phyloP scores from a whole-genome alignment of 2,329 filamentous ascomycete genomes.

The Monosporascus sp. region DNA sequence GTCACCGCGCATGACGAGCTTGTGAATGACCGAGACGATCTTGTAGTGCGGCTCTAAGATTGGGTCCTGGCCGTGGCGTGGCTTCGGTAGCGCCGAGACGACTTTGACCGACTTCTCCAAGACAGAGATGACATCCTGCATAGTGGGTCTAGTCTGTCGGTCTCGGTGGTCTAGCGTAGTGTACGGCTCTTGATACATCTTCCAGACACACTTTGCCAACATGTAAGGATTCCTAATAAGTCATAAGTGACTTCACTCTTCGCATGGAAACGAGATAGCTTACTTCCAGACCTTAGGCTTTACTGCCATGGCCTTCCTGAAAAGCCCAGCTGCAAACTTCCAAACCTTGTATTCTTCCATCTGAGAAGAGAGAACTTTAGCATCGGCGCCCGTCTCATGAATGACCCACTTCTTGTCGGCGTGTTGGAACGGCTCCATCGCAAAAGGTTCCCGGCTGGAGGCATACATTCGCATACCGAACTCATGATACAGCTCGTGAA shows the following conservation, averaged over 20 bases:
- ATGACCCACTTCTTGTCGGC: constrained; percentile 54
- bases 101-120: constrained; percentile 48
- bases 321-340: constrained; percentile 54
- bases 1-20: constrained; percentile 60
- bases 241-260: constrained; percentile 16
- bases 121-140: constrained; percentile 39
- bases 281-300: constrained; percentile 54
- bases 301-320: constrained; percentile 49
- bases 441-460: constrained; percentile 57
- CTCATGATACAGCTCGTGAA: constrained; percentile 55
- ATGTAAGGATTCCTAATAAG: constrained; percentile 48
- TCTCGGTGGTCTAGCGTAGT: constrained; percentile 41
- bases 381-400: constrained; percentile 41
- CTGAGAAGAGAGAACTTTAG: constrained; percentile 47
- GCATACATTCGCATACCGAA: constrained; percentile 59
- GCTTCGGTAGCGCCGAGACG: constrained; percentile 47
- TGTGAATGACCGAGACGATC: constrained; percentile 75
- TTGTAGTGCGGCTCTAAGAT: constrained; percentile 92
- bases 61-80: constrained; percentile 60
- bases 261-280: constrained; percentile 19
- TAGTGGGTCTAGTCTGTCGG: constrained; percentile 29
- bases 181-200: constrained; percentile 51
- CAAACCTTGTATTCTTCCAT: constrained; percentile 57
- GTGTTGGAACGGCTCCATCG: constrained; percentile 56
- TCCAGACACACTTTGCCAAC: constrained; percentile 59